Conservation (phyloP, 306 rosid genomes). For the Medicago ruthenica region DNA sequence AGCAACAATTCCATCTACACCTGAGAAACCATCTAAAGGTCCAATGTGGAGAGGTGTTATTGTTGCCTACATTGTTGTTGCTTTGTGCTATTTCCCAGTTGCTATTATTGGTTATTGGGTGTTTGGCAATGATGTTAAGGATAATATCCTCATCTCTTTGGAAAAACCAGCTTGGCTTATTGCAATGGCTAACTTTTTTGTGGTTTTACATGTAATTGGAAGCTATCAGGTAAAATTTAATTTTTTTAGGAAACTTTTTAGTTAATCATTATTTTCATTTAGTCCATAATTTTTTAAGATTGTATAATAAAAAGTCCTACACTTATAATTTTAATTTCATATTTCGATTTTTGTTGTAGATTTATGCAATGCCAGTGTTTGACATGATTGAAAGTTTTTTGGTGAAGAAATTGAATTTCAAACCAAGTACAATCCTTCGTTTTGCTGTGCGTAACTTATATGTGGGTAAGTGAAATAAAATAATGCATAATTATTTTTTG, state of each 20-base stretch:
- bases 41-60: constrained; percentile 95
- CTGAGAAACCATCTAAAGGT: constrained; percentile 85
- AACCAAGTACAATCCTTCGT: neutral
- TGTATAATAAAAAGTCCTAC: neutral
- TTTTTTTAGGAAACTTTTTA: too few relatives aligned
- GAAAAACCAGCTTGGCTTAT: constrained; percentile 81
- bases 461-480: neutral
- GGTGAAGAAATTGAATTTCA: neutral
- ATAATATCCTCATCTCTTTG: constrained; percentile 69
- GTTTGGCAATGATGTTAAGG: constrained; percentile 62
- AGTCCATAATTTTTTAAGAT: too few relatives aligned
- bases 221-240: constrained; percentile 73
- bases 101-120: constrained; percentile 76
- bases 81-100: constrained; percentile 91
- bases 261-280: too few relatives aligned
- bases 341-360: constrained; percentile 1
- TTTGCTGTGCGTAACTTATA: neutral
- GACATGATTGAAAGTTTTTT: neutral
- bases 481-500: neutral
- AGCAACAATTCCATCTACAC: constrained; percentile 93
- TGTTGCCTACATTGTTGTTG: constrained; percentile 79
- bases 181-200: constrained; percentile 82
- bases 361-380: neutral
- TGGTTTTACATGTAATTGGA: constrained; percentile 89
- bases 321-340: neutral